Evolutionary conservation across 1,284 basidiomycete genomes (phyloP).

Genomic region (Cutaneotrichosporon dermatis): DNA sequence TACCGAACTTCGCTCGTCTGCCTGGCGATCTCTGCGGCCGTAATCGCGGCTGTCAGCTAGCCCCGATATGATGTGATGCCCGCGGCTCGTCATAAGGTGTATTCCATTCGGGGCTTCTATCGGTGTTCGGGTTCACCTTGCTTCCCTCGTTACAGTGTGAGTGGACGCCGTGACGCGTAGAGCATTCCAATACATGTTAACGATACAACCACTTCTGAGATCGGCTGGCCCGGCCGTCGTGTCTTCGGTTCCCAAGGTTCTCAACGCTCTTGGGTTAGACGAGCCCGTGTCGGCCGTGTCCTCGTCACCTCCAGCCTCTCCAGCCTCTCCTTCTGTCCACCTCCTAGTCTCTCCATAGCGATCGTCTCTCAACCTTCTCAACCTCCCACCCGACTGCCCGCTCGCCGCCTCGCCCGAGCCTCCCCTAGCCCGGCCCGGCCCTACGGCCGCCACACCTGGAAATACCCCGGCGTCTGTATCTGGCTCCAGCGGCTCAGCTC

Average conservation of each 20-base stretch:
- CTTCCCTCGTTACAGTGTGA: no score
- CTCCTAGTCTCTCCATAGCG: neutral
- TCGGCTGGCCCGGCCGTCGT: no score
- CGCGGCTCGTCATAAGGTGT: no score
- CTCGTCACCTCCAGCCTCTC: neutral
- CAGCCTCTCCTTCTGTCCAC: neutral
- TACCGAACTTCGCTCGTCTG: no score
- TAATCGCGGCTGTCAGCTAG: no score
- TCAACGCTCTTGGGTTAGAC: neutral
- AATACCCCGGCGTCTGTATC: slow-evolving; percentile 40
- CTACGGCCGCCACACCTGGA: slow-evolving; percentile 45
- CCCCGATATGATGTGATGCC: no score
- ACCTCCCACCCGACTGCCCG: neutral
- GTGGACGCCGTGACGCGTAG: no score
- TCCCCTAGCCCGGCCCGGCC: neutral
- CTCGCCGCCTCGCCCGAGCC: neutral
- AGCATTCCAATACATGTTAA: no score
- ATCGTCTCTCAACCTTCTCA: neutral
- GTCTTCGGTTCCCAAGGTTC: neutral
- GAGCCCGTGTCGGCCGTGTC: neutral
- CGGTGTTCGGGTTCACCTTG: no score
- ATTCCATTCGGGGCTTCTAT: no score
- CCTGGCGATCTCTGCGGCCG: no score
- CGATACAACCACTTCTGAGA: no score
- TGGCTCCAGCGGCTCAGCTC: slow-evolving; percentile 35